Conservation (phyloP, 352 stramenopile genomes). For the Pythium sukuiense region DNA sequence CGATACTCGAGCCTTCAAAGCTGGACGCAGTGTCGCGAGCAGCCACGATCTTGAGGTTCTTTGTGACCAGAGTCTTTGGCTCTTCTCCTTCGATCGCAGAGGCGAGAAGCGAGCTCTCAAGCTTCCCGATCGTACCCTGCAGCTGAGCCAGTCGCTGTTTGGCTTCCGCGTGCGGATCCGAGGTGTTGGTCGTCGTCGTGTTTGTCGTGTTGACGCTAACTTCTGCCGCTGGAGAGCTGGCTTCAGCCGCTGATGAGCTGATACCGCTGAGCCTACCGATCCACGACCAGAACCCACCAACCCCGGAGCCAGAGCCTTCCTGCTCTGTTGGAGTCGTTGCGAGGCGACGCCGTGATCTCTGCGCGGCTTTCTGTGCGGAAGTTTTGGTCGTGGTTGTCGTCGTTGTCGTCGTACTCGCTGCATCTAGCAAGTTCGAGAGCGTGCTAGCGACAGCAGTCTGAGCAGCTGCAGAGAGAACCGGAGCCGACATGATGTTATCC, state of each 20-base stretch:
- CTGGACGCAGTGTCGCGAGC: conserved; percentile 43
- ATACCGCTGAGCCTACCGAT: conserved; percentile 11
- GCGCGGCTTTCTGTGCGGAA: neutral
- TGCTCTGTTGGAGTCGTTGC: neutral
- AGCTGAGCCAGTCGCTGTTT: conserved; percentile 38
- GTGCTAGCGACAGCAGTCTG: conserved; percentile 50
- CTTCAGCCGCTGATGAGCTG: conserved; percentile 4
- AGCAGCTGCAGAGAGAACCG: conserved; percentile 51
- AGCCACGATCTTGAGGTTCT: conserved; percentile 61
- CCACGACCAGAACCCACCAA: conserved; percentile 22
- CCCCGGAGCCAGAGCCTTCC: conserved; percentile 12
- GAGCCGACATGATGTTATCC: conserved; percentile 51
- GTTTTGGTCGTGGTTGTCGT: conserved; percentile 9
- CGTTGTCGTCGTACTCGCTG: conserved; percentile 16
- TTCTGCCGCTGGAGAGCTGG: neutral
- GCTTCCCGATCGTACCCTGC: conserved; percentile 51
- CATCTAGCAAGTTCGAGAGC: conserved; percentile 63
- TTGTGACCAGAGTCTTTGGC: conserved; percentile 53
- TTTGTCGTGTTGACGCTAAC: neutral
- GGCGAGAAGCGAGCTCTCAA: conserved; percentile 43
- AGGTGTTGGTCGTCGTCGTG: conserved; percentile 8
- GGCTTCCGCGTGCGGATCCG: conserved; percentile 32
- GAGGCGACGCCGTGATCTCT: conserved; percentile 2
- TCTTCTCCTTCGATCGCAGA: conserved; percentile 49
- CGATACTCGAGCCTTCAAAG: conserved; percentile 39